Base-by-base conservation (phyloP, 306 rosid genomes). In the Hippophae gyantsensis region DNA sequence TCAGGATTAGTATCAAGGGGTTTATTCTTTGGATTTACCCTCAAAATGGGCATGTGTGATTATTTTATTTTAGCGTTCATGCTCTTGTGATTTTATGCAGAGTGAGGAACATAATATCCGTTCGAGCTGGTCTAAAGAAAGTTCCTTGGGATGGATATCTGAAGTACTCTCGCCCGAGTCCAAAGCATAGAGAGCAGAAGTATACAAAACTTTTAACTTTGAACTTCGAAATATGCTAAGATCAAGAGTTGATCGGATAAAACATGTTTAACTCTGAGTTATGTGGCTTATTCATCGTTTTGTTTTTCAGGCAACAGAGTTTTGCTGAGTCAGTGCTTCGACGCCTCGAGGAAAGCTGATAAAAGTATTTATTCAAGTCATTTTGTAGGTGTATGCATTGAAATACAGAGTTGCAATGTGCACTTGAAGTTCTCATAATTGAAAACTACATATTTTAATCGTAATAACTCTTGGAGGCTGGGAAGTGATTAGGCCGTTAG, bases 71-170 rank as follows among this genome's bases (percentile, higher is more conserved):
- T 46, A 27, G 11, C 26, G 5, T 32, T 32, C 5, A 32, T 32
- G 38, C 61, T 57, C 25, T 42, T 67, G 32, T 53, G 48, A 61
- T 25, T 59, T 56, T 18, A 5, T 73, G 63, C 78, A 92, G 98
- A 88, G 85, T 92, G 52, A 76, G 98, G 84, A 93, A 72, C 68
- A 83, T 92, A 74, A 92, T 92, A 59, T 80, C 95, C 10, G 64
- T 69, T 57, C 81, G 98, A 50, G 98, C 98, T 43, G 98, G 98
- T 61, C 93, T 92, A 32, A 88, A 85, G 75, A 92, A 32, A 78
- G 98, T 87, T 74, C 98, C 96, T 12, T 92, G 98, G 98, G 96
- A 92, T 68, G 98, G 98, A 69, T 92, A 83, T 70, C 83, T 92
- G 57, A 92, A 92, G 81, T 86, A 92, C 73, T 83, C 98, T 57